Conservation (phyloP, 441 rosid genomes). For the Gossypium gossypioides region DNA sequence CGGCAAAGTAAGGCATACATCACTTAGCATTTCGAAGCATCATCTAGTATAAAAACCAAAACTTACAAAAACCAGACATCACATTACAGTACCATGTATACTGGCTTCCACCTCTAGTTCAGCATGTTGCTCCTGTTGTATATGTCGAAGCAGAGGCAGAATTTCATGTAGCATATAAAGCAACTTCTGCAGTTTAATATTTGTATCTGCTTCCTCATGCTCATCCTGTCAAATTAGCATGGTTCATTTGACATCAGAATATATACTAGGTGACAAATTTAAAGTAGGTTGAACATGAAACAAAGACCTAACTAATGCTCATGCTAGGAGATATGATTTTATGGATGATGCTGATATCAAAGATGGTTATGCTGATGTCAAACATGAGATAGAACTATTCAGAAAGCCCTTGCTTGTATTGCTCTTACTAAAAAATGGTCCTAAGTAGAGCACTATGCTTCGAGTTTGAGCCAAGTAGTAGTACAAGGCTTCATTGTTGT, state of each 20-base stretch:
- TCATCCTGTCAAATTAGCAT: slow-evolving; percentile 21
- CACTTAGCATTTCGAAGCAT: slow-evolving; percentile 9
- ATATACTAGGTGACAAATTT: background rate
- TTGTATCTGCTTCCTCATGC: slow-evolving; percentile 23
- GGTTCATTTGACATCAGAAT: background rate
- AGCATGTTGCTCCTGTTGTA: slow-evolving; percentile 38
- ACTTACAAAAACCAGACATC: slow-evolving; percentile 1
- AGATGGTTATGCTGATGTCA: no score
- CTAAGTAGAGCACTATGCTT: background rate
- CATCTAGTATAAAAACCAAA: slow-evolving; percentile 3
- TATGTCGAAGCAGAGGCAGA: slow-evolving; percentile 36
- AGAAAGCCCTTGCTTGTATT: background rate
- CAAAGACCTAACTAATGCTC: background rate
- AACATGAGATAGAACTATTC: background rate
- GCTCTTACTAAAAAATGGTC: background rate
- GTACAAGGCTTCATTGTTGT: background rate
- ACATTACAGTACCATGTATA: slow-evolving; percentile 26
- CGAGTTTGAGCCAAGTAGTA: background rate
- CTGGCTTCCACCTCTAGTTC: slow-evolving; percentile 36
- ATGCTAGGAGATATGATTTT: background rate
- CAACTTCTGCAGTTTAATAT: slow-evolving; percentile 27
- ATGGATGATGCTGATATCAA: background rate
- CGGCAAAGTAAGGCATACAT: slow-evolving; percentile 9
- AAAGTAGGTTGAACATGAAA: background rate
- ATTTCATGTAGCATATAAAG: slow-evolving; percentile 34